Evolutionary conservation across 2,329 filamentous ascomycete genomes (phyloP), one percentile per base, ranked within the genome.

Genomic region (Cryphonectria parasitica): DNA sequence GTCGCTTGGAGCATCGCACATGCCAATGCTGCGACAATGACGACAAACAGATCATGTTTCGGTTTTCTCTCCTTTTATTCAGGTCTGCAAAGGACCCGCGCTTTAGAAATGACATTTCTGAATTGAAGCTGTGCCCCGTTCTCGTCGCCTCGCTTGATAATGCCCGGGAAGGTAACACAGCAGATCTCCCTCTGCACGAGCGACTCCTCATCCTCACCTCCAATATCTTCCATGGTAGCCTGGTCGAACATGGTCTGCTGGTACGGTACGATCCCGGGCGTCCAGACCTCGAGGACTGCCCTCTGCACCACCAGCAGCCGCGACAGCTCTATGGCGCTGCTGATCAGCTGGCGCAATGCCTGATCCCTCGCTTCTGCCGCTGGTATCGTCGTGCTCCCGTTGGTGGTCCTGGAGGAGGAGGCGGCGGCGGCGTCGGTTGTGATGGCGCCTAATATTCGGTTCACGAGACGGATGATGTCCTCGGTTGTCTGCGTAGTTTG

Each of bases 131-230:
- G 86, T 54, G 86, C 84, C 34, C 90, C 90, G 72, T 85, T 87
- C 80, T 91, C 89, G 77, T 91, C 89, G 7, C 90, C 90, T 31
- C 83, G 81, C 80, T 92, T 92, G 69, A 89, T 82, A 31, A 92
- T 83, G 8, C 87, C 87, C 1, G 90, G 90, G 69, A 91, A 92
- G 1, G 87, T 87, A 31, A 90, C 86, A 77, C 89, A 92, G 69
- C 81, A 82, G 49, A 92, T 85, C 67, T 89, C 85, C 66, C 88
- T 81, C 61, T 81, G 81, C 22, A 80, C 77, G 31, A 89, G 80
- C 13, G 79, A 82, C 25, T 88, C 86, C 72, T 90, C 89, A 71
- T 89, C 87, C 74, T 88, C 87, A 22, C 88, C 88, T 49, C 89
- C 87, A 62, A 91, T 83, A 75, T 92, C 89, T 74, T 92, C 90